Conservation (phyloP, 768 basidiomycete species). For the Cantharellus cinnabarinus region DNA sequence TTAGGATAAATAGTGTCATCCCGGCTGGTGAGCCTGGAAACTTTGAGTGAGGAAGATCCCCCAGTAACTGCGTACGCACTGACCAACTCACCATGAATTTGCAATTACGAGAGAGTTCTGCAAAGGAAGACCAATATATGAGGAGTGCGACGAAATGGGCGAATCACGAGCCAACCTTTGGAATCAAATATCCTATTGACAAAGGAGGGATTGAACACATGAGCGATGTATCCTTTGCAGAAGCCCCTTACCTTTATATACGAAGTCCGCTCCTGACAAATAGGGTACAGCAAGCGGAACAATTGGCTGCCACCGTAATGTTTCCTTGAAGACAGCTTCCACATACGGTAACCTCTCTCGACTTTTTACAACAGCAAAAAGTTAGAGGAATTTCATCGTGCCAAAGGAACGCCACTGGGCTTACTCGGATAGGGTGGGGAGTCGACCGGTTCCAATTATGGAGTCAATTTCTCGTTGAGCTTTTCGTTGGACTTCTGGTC, state of each 20-base stretch:
- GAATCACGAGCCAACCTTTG: not conserved
- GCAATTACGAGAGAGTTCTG: not conserved
- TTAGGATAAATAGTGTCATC: not conserved
- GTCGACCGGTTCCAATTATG: not conserved
- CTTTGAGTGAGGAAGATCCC: not conserved
- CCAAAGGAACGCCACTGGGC: not conserved
- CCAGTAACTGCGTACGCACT: not conserved
- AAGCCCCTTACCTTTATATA: not conserved
- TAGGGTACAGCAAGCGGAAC: not conserved
- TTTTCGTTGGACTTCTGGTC: not conserved
- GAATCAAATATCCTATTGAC: not conserved
- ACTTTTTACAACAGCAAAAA: not conserved
- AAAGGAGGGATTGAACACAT: not conserved
- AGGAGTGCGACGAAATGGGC: not conserved
- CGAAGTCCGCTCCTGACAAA: not conserved
- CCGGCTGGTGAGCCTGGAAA: not conserved
- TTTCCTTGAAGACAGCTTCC: not conserved
- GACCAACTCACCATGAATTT: not conserved
- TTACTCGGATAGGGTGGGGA: not conserved
- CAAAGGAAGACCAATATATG: not conserved
- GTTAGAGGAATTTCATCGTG: not conserved
- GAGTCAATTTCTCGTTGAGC: conserved; percentile 1
- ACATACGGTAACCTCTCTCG: not conserved
- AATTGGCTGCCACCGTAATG: not conserved
- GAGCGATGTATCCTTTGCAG: not conserved